A percentile compares a stretch with the other conserved stretches of the same genome.
These are phyloP conservation scores for Rhamnella rubrinervis DNA, from an alignment of 331 rosid species.

Conservation along the genomic window DNA sequence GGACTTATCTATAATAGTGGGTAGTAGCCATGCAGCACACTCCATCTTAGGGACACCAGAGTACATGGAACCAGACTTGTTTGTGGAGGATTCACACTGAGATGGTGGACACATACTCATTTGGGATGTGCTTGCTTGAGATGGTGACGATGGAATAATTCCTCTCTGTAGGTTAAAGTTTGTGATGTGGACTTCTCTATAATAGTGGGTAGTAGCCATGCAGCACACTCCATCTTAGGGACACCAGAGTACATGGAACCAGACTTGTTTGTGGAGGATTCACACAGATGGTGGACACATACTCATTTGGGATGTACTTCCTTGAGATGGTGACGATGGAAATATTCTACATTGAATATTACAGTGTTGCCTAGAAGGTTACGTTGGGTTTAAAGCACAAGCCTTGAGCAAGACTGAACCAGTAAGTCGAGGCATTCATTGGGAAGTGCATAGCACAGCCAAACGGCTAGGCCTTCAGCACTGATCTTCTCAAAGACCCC, in stretches of 20 bases:
- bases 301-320: constrained; percentile 47
- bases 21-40: constrained; percentile 80
- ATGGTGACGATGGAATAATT: constrained; percentile 46
- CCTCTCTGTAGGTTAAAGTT: constrained; percentile 49
- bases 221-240: constrained; percentile 82
- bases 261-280: constrained; percentile 86
- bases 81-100: constrained; percentile 83
- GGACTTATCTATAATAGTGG: constrained; percentile 86
- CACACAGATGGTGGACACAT: constrained; percentile 94
- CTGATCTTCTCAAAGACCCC: constrained; percentile 79
- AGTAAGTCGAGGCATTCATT: constrained; percentile 67
- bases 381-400: constrained; percentile 61
- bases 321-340: constrained; percentile 54
- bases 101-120: constrained; percentile 95
- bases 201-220: constrained; percentile 75
- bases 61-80: constrained; percentile 93
- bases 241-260: constrained; percentile 97
- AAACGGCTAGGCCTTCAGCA: constrained; percentile 84
- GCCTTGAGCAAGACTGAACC: constrained; percentile 53
- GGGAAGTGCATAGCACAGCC: constrained; percentile 83
- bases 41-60: constrained; percentile 87
- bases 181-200: constrained; percentile 94
- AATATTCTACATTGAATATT: constrained; percentile 90
- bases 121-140: constrained; percentile 27
- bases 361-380: constrained; percentile 74